These are phyloP conservation scores for Epichloe uncinata DNA, from an alignment of 2,329 filamentous ascomycete genomes.

Conservation along the genomic window DNA sequence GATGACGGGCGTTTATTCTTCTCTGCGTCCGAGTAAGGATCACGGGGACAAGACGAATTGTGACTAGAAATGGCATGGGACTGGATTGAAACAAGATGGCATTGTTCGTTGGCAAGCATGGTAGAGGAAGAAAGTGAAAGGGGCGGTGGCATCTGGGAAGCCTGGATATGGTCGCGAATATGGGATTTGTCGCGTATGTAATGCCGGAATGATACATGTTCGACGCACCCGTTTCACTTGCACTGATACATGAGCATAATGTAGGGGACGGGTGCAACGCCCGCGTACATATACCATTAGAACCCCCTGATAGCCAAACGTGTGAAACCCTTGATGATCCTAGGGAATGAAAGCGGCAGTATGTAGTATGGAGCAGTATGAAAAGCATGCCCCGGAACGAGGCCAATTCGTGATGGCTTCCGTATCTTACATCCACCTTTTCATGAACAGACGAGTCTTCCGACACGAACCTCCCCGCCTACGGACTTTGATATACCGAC, in stretches of 20 bases:
- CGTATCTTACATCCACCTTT: neutral
- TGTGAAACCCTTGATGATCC: neutral
- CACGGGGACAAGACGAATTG: too few relatives aligned
- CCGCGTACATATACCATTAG: neutral
- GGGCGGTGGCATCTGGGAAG: neutral
- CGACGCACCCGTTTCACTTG: neutral
- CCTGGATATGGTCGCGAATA: neutral
- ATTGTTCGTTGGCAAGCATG: too few relatives aligned
- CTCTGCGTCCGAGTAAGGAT: too few relatives aligned
- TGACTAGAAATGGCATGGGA: too few relatives aligned
- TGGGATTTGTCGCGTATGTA: conserved; percentile 1
- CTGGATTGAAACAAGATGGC: too few relatives aligned
- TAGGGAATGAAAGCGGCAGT: neutral
- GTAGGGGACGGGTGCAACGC: neutral
- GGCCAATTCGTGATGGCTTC: neutral
- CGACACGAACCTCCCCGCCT: neutral
- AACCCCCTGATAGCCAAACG: neutral
- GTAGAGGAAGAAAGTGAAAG: too few relatives aligned
- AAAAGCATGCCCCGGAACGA: too few relatives aligned
- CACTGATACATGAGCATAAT: neutral
- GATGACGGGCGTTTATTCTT: too few relatives aligned
- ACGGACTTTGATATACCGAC: neutral
- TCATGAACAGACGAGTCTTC: neutral
- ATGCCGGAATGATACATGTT: conserved; percentile 7
- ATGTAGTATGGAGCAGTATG: too few relatives aligned